Conservation (phyloP, 1,284 basidiomycete genomes). For the Coniferiporia weirii region DNA sequence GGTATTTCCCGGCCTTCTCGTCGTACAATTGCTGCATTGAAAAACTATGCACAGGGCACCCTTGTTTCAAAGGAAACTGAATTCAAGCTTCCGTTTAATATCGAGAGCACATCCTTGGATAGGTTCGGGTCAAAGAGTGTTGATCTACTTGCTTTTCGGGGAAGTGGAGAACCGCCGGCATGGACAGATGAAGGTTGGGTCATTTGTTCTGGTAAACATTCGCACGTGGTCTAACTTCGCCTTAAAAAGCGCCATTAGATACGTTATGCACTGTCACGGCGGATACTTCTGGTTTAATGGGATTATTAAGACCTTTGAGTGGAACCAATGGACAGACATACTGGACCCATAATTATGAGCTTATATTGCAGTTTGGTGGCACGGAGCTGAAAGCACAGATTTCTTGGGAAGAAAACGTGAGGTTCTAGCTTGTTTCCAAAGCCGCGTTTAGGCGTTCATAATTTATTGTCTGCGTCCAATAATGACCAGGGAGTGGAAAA, state of each 20-base stretch:
- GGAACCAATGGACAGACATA: background rate
- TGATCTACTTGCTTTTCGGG: background rate
- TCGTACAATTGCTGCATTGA: background rate
- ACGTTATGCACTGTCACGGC: background rate
- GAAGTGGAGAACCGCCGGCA: background rate
- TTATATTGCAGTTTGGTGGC: constrained; percentile 46
- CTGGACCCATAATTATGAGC: constrained; percentile 20
- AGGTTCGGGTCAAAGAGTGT: background rate
- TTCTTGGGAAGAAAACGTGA: constrained; percentile 39
- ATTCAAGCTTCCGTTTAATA: background rate
- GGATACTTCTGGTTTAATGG: background rate
- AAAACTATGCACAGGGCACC: background rate
- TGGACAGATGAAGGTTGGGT: constrained; percentile 2
- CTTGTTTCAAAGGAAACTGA: constrained; percentile 1
- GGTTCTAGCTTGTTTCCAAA: constrained; percentile 13
- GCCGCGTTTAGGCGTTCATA: background rate
- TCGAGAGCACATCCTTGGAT: background rate
- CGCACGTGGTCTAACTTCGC: no score
- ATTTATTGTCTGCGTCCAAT: background rate
- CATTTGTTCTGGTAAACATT: background rate
- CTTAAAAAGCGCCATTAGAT: background rate
- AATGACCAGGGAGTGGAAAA: background rate
- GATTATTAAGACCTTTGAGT: background rate
- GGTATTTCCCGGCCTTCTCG: background rate
- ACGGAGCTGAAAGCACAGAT: constrained; percentile 42